Base-by-base conservation (phyloP, 2,329 filamentous ascomycete species). In the Penicillium frequentans region DNA sequence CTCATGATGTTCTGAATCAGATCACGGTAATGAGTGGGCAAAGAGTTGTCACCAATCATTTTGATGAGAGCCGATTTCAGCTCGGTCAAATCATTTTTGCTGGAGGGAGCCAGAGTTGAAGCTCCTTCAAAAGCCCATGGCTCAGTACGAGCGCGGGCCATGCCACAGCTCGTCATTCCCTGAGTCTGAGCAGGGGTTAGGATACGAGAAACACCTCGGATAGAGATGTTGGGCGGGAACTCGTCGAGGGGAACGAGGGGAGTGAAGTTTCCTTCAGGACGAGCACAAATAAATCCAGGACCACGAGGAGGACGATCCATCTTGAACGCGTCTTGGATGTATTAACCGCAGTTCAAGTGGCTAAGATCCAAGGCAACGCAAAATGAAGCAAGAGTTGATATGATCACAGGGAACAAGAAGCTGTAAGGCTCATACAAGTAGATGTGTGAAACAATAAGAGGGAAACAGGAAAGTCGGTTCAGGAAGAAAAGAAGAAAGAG, bases 191-290 rank as follows among this genome's bases (percentile, higher is more conserved):
- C 66, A 10, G 70, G 56, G 43, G 63, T 65, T 11, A 81, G 57
- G 6, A 53, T 64, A 16, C 76, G 73, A 48, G 77, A 65, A 16
- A 76, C 67, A 13, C 72, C 75, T 29, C 67, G 68, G 50, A 81
- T 69, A 3, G 62, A 60, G 39, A 81, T 50, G 21, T 67, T 62
- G 2, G 65, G 24, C 3, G 78, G 77, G 1, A 81, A 67, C 59
- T 81, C 79, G 58, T 81, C 79, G 5, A 79, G 63, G 6, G 78
- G 74, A 44, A 81, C 67, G 13, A 81, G 70, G 5, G 78, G 76
- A 19, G 73, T 74, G 44, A 78, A 57, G 8, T 64, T 68, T 29
- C 76, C 75, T 63, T 77, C 72, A 39, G 73, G 70, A 35, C 78
- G 76, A 42, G 73, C 68, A 46, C 77, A 69, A 61, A 78, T 81